A percentile compares a stretch with the other conserved stretches of the same genome.
Conservation (phyloP, 768 basidiomycete species). For the Hypholoma sublateritium region DNA sequence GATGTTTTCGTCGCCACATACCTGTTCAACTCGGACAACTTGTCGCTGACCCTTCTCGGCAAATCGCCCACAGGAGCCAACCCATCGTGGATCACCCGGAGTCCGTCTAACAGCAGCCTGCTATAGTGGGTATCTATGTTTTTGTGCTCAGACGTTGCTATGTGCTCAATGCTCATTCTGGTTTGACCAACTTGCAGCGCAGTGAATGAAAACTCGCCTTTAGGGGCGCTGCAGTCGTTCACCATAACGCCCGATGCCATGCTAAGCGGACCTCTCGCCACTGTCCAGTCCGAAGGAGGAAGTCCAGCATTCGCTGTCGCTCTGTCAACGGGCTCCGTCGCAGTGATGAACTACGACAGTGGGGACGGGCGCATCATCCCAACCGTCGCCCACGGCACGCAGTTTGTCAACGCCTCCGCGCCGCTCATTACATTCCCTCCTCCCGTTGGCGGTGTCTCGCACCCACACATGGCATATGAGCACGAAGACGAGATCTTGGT, state of each 20-base stretch:
- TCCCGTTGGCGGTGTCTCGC: conserved; percentile 41
- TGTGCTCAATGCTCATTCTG: neutral
- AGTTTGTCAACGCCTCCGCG: conserved; percentile 31
- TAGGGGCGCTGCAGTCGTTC: conserved; percentile 2
- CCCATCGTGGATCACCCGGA: conserved; percentile 60
- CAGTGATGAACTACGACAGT: conserved; percentile 56
- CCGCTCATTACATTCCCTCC: conserved; percentile 55
- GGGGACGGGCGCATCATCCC: conserved; percentile 61
- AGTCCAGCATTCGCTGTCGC: conserved; percentile 50
- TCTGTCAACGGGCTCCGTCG: conserved; percentile 58
- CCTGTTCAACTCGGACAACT: conserved; percentile 53
- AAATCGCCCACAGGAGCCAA: conserved; percentile 50
- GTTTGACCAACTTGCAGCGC: conserved; percentile 41
- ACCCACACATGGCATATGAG: conserved; percentile 69
- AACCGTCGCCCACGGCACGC: conserved; percentile 37
- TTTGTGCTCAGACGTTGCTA: neutral
- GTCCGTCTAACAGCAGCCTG: conserved; percentile 56
- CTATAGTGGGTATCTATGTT: conserved; percentile 56
- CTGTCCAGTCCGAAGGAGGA: conserved; percentile 54
- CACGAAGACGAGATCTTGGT: conserved; percentile 57
- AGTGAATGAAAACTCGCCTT: conserved; percentile 47
- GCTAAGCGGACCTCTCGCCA: conserved; percentile 63
- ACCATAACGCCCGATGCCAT: conserved; percentile 46
- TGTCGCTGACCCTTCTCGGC: conserved; percentile 44
- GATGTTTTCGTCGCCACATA: conserved; percentile 62